Conservation (phyloP, 2,329 filamentous ascomycete species). For the Fusarium sp. region DNA sequence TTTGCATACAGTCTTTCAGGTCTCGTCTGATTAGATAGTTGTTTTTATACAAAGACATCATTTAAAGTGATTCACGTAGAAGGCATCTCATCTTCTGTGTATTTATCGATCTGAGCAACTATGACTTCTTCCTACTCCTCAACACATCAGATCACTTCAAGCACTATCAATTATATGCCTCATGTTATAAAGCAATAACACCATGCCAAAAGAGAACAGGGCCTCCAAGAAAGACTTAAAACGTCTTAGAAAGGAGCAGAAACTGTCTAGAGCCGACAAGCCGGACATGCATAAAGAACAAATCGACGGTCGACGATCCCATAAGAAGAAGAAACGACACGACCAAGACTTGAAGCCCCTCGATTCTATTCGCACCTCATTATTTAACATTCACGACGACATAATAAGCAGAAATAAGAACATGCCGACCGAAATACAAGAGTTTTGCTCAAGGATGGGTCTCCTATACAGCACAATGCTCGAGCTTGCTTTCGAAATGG, state of each 20-base stretch:
- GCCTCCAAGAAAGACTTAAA: background rate
- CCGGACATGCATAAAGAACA: too few relatives aligned
- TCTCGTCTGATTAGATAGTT: too few relatives aligned
- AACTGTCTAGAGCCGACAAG: background rate
- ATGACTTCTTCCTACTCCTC: background rate
- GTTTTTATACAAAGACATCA: background rate
- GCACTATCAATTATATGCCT: background rate
- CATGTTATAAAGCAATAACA: background rate
- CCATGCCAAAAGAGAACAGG: background rate
- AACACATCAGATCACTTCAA: background rate
- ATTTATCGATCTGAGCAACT: background rate
- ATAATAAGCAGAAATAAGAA: background rate
- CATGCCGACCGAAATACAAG: background rate
- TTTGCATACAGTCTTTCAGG: background rate
- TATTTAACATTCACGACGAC: background rate
- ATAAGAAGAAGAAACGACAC: background rate
- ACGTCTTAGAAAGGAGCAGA: background rate
- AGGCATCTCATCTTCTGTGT: too few relatives aligned
- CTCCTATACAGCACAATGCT: constrained; percentile 12
- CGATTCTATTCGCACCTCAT: background rate
- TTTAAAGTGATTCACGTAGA: background rate
- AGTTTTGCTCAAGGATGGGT: constrained; percentile 11
- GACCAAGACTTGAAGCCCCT: background rate
- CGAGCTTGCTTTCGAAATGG: constrained; percentile 10
- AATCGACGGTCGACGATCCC: background rate